Evolutionary conservation across 106 monocot species (phyloP).

Genomic region (Triglochin maritima): DNA sequence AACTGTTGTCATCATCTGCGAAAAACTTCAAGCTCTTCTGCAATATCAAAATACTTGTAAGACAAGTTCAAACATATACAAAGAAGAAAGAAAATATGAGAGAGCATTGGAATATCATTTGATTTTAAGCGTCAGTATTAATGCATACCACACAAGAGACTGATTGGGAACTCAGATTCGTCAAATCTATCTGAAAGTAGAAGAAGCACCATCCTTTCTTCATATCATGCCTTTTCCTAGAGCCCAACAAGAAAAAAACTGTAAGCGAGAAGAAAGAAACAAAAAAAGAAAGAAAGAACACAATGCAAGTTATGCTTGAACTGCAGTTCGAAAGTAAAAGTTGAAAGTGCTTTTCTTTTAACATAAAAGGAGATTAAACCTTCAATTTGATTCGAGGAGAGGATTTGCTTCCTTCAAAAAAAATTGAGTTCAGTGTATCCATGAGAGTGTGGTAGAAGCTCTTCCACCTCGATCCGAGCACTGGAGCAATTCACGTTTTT

Average conservation of each 20-base stretch:
- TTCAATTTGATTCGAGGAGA: neutral
- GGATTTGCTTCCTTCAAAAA: constrained; percentile 16
- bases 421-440: constrained; percentile 45
- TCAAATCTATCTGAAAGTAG: neutral
- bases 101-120: neutral
- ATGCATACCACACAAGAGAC: neutral
- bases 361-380: constrained; percentile 3
- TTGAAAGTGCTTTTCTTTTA: neutral
- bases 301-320: constrained; percentile 1
- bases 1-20: neutral
- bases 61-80: neutral
- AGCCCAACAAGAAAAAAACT: constrained; percentile 1
- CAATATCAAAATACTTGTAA: neutral
- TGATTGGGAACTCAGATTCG: neutral
- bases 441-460: constrained; percentile 48
- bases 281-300: neutral
- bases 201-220: neutral
- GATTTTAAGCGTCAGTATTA: neutral
- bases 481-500: constrained; percentile 24
- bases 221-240: neutral
- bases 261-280: neutral
- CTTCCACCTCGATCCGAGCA: constrained; percentile 54
- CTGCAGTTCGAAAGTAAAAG: neutral
- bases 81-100: neutral
- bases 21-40: neutral